Conservation (phyloP, 345 rosid genomes). For the Rhodamnia argentea region DNA sequence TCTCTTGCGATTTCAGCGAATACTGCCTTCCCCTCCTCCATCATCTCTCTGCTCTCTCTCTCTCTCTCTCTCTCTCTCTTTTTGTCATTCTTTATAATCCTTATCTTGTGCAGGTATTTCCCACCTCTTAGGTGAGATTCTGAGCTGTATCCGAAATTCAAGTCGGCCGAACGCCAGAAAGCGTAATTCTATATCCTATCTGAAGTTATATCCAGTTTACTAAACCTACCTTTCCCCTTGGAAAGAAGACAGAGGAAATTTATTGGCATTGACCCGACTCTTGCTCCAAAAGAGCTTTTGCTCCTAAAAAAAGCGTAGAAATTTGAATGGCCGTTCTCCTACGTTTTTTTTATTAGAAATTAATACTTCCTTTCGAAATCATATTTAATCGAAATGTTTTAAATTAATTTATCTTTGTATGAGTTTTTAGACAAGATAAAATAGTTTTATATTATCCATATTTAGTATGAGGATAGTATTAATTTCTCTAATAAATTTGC, state of each 20-base stretch:
- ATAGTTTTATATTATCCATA: neutral
- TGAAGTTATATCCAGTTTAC: too few relatives aligned
- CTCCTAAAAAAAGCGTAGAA: neutral
- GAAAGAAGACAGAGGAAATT: neutral
- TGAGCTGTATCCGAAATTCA: too few relatives aligned
- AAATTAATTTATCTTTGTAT: neutral
- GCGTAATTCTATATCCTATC: too few relatives aligned
- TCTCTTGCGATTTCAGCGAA: neutral
- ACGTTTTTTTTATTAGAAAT: neutral
- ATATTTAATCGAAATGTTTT: neutral
- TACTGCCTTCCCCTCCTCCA: neutral
- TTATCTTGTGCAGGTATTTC: neutral
- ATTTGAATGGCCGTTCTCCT: neutral
- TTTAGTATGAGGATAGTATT: neutral
- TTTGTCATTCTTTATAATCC: neutral
- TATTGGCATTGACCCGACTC: neutral
- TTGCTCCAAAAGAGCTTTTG: neutral
- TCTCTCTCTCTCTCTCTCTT: neutral
- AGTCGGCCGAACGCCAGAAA: too few relatives aligned
- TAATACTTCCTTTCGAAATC: too few relatives aligned
- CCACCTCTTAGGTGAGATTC: too few relatives aligned
- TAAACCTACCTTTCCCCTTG: neutral
- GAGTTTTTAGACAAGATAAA: neutral
- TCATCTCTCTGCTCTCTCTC: neutral
- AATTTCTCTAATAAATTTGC: neutral